Evolutionary conservation across 495 filamentous ascomycete genomes (phyloP), one percentile per base, ranked within the genome.

Genomic region (Xylaria cubensis): DNA sequence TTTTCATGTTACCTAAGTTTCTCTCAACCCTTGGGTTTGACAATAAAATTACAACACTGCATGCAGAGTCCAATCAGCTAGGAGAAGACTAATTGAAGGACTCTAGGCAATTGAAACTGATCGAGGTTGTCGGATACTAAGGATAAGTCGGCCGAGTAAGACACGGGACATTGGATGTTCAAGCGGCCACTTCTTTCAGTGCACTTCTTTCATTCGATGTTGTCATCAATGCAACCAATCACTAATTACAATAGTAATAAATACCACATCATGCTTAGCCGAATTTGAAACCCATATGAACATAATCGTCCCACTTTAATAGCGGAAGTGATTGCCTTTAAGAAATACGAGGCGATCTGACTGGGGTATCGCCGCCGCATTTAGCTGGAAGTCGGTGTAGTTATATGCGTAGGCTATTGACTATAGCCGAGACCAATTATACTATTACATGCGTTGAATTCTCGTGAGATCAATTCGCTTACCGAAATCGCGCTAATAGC

Each of bases 1-100:
- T 64, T 42, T 39, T 56, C 36, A 36, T 64, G 69, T 71, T 64
- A 71, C 69, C 69, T 64, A 71, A 36, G 29, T 55, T 29, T 70
- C 44, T 42, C 10, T 42, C 29, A 61, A 4, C 56, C 56, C 56
- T 63, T 24, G 29, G 26, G 36, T 26, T 70, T 64, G 24, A n/a
- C 48, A 64, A 67, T 71, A 15, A 39, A 64, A 64, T 56, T 56
- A 71, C 12, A 7, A 55, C 13, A 53, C 17, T 34, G 10, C 21
- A 69, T 46, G 26, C 36, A 39, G 44, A 26, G 41, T 26, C 26
- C 56, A 51, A 51, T 50, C 44, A 21, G 9, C 12, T 36, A 24
- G 24, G 10, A 34, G 7, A 34, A n/a, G 15, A 46, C 15, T 4
- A 19, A 13, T 39, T 15, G 5, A 67, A 7, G 39, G 29, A 41